Conservation (phyloP, 768 basidiomycete genomes). For the Pholiota conissans region DNA sequence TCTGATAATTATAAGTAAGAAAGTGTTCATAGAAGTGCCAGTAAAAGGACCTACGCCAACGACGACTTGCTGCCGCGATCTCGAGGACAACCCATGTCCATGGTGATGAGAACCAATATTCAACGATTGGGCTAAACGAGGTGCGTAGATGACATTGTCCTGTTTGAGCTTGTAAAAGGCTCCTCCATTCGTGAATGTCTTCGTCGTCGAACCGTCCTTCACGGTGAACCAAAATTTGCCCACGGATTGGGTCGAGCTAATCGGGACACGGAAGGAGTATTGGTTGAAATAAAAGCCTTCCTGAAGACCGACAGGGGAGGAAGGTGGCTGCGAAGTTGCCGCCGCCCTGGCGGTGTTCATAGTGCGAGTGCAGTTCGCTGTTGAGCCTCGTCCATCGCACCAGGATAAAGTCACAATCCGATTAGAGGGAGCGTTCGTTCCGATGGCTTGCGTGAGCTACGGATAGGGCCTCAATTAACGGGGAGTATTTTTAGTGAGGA, state of each 20-base stretch:
- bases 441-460: slow-evolving; percentile 1
- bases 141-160: neutral
- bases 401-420: neutral
- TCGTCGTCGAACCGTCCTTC: neutral
- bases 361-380: neutral
- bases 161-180: neutral
- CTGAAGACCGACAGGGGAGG: neutral
- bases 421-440: neutral
- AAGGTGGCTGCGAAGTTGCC: neutral
- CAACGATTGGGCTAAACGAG: neutral
- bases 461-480: neutral
- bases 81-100: neutral
- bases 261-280: neutral
- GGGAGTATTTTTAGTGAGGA: neutral
- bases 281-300: neutral
- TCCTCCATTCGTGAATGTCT: neutral
- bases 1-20: neutral
- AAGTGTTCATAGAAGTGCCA: neutral
- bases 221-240: neutral
- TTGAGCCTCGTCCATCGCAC: neutral
- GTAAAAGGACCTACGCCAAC: neutral
- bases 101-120: neutral
- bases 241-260: neutral
- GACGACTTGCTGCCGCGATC: neutral
- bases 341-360: neutral